Evolutionary conservation across 2,329 filamentous ascomycete genomes (phyloP).

Genomic region (Colletotrichum lini): DNA sequence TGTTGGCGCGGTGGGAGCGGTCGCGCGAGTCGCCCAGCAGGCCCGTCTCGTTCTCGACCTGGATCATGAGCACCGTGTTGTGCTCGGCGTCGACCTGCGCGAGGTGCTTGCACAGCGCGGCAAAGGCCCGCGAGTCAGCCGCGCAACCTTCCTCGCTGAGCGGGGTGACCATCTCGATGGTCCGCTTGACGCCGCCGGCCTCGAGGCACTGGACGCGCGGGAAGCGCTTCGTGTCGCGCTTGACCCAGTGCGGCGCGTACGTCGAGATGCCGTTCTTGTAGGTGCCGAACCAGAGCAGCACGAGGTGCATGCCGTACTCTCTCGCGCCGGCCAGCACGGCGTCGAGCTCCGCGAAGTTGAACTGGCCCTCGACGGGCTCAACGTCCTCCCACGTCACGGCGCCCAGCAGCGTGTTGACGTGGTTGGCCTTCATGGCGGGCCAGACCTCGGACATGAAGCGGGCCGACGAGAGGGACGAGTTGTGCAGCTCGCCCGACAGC

Average conservation of each 20-base stretch:
- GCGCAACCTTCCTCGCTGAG: slow-evolving; percentile 48
- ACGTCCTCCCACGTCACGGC: slow-evolving; percentile 56
- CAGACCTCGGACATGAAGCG: slow-evolving; percentile 52
- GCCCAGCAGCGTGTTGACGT: slow-evolving; percentile 55
- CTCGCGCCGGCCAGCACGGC: slow-evolving; percentile 51
- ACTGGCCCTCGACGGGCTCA: slow-evolving; percentile 53
- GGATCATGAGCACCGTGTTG: slow-evolving; percentile 68
- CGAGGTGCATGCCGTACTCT: slow-evolving; percentile 51
- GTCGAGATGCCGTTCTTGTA: slow-evolving; percentile 58
- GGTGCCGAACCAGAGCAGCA: slow-evolving; percentile 57
- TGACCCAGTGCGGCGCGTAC: slow-evolving; percentile 54
- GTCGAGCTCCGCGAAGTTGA: slow-evolving; percentile 54
- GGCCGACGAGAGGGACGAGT: slow-evolving; percentile 53
- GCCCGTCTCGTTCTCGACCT: slow-evolving; percentile 71
- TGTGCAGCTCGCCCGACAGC: slow-evolving; percentile 54
- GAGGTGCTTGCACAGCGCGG: slow-evolving; percentile 50
- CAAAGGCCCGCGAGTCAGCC: slow-evolving; percentile 53
- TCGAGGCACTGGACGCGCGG: slow-evolving; percentile 52
- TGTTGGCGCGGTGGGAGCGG: slow-evolving; percentile 56
- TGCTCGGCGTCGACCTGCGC: slow-evolving; percentile 61
- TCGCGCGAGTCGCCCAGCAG: slow-evolving; percentile 67
- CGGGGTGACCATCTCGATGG: slow-evolving; percentile 53
- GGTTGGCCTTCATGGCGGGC: slow-evolving; percentile 50
- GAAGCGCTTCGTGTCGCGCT: slow-evolving; percentile 53
- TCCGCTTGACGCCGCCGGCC: slow-evolving; percentile 50